Conservation (phyloP, 352 stramenopile species). For the Phytophthora litchii region DNA sequence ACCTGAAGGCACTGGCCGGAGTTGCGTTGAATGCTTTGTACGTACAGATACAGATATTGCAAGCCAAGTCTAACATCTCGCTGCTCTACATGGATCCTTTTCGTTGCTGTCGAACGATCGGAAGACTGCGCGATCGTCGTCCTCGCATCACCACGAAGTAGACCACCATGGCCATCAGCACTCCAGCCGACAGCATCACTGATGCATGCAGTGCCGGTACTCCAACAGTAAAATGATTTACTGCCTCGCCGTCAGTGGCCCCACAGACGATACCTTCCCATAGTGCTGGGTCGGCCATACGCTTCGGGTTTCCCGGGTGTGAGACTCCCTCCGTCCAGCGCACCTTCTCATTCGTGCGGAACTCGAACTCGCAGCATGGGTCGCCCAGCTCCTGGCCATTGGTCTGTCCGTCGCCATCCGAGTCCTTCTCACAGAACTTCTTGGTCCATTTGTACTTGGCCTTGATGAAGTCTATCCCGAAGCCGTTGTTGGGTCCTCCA, state of each 20-base stretch:
- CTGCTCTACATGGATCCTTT: constrained; percentile 17
- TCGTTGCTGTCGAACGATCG: no score
- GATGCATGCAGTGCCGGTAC: no score
- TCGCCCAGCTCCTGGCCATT: constrained; percentile 35
- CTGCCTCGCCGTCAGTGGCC: no score
- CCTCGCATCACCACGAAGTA: no score
- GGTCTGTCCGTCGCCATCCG: constrained; percentile 32
- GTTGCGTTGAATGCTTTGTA: background rate
- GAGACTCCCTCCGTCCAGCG: constrained; percentile 38
- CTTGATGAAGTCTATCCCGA: constrained; percentile 49
- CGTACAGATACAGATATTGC: constrained; percentile 1
- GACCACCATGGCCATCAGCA: no score
- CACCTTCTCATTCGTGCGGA: constrained; percentile 26
- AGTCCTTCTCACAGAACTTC: constrained; percentile 52
- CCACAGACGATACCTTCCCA: constrained; percentile 38
- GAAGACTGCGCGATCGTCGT: no score
- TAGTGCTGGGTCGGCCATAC: constrained; percentile 27
- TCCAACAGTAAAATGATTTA: no score
- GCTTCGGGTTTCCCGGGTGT: constrained; percentile 29
- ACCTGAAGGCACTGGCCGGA: no score
- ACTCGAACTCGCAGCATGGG: constrained; percentile 64
- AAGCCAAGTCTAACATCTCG: constrained; percentile 1
- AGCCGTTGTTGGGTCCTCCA: constrained; percentile 45
- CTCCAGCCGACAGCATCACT: background rate
- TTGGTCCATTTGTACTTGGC: constrained; percentile 45